Base-by-base conservation (phyloP, 2,329 filamentous ascomycete species). In the Metarhizium sp. region DNA sequence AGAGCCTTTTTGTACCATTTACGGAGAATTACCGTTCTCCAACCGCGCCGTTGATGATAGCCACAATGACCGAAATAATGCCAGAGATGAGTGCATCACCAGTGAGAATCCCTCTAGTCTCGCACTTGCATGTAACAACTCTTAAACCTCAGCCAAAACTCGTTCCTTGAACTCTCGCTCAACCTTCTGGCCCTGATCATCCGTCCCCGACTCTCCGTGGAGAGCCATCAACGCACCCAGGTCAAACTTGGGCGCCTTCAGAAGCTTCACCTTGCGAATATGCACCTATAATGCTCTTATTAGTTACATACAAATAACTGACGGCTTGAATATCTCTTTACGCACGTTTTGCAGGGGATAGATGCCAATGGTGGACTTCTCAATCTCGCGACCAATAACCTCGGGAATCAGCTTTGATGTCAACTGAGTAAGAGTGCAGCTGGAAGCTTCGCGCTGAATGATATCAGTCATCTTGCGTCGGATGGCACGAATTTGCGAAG, bases 401-500 rank as follows among this genome's bases (percentile, higher is more conserved):
- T 99, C 94, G 63, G 94, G 94, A 73, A 99, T 97, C 70, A 99
- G 86, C 87, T 99, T 99, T 75, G 90, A 89, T 72, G 91, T 96
- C 69, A 99, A 87, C 84, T 97, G 92, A 68, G 89, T 87, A 65
- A 99, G 86, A 63, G 91, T 95, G 86, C 91, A 95, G 81, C 83
- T 90, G 67, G 88, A 84, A 61, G 94, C 94, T 83, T 99, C 94
- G 69, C 92, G 88, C 78, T 89, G 85, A 78, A 99, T 97, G 78
- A 99, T 97, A 79, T 99, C 94, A 63, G 85, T 88, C 94, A 99
- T 99, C 90, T 99, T 97, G 85, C 92, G 94, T 78, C 94, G 89
- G 77, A 99, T 99, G 67, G 88, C 87, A 66, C 92, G 88, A 77
- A 97, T 97, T 81, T 99, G 94, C 63, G 94, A 97, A 63, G 90